Conservation (phyloP, 2,329 filamentous ascomycete genomes). For the Chaetothyriales sp. region DNA sequence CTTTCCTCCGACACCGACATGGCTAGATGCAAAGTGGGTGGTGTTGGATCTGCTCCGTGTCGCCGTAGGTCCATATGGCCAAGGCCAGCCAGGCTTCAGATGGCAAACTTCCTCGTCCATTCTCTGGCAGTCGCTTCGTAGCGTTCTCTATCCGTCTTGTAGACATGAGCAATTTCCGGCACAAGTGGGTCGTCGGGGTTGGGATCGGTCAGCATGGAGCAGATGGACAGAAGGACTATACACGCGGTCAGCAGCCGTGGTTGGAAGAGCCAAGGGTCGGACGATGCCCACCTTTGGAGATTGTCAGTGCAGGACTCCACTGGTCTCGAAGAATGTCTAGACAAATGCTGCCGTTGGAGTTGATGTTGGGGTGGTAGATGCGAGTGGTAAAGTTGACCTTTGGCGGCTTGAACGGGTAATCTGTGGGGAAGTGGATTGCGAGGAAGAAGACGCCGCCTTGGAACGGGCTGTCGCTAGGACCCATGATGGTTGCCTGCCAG, state of each 20-base stretch:
- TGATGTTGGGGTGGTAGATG: slow-evolving; percentile 99
- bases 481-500: slow-evolving; percentile 99
- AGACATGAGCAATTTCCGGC: slow-evolving; percentile 96
- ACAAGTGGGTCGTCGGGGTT: slow-evolving; percentile 98
- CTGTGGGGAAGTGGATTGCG: slow-evolving; percentile 96
- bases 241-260: slow-evolving; percentile 4
- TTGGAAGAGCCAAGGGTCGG: neutral
- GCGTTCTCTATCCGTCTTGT: slow-evolving; percentile 93
- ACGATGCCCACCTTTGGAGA: slow-evolving; percentile 69
- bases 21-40: neutral
- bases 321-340: slow-evolving; percentile 96
- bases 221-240: slow-evolving; percentile 95
- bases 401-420: slow-evolving; percentile 99
- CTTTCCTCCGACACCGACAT: neutral
- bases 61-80: neutral
- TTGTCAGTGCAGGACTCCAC: slow-evolving; percentile 96
- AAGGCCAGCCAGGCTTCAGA: slow-evolving; percentile 39
- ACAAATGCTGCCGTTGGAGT: slow-evolving; percentile 98
- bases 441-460: slow-evolving; percentile 98
- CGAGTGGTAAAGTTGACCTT: slow-evolving; percentile 99
- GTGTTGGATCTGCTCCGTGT: neutral
- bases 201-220: slow-evolving; percentile 98
- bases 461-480: slow-evolving; percentile 93
- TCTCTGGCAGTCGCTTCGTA: slow-evolving; percentile 95
- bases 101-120: slow-evolving; percentile 98